These are phyloP conservation scores for Claviceps africana DNA, from an alignment of 2,329 filamentous ascomycete genomes.

Conservation along the genomic window DNA sequence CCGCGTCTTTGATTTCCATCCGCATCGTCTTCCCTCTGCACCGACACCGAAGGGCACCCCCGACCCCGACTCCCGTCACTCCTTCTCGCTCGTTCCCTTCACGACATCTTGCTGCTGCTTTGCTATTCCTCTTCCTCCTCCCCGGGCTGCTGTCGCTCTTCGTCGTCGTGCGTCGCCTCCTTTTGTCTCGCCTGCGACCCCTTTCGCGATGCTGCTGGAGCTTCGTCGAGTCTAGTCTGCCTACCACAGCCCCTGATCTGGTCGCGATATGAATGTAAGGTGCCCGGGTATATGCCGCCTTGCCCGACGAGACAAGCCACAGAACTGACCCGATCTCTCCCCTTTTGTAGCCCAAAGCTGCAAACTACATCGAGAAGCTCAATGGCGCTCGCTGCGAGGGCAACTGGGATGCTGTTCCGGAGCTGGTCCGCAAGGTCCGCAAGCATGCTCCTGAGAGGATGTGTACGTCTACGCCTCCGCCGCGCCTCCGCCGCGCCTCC, in stretches of 20 bases:
- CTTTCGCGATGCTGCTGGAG: constrained; percentile 10
- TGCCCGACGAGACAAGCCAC: neutral
- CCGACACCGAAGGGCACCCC: neutral
- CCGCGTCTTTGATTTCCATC: neutral
- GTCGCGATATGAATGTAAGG: constrained; percentile 24
- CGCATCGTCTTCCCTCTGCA: neutral
- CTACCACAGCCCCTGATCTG: constrained; percentile 14
- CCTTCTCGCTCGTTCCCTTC: neutral
- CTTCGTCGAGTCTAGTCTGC: constrained; percentile 10
- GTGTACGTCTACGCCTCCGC: constrained; percentile 45
- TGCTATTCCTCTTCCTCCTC: neutral
- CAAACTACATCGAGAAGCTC: constrained; percentile 67
- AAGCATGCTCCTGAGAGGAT: constrained; percentile 80
- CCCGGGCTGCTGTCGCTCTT: neutral
- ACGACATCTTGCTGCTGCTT: neutral
- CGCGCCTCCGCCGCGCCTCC: neutral
- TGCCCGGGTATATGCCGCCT: neutral
- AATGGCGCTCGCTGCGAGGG: constrained; percentile 80
- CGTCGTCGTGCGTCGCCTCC: neutral
- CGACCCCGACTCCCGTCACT: neutral
- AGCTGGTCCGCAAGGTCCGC: constrained; percentile 81
- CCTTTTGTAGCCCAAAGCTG: constrained; percentile 52
- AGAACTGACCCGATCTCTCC: constrained; percentile 6
- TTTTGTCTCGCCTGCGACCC: neutral
- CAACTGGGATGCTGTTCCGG: constrained; percentile 73